Conservation (phyloP, 164 flowering plant genomes). For the Nymphaea thermarum region DNA sequence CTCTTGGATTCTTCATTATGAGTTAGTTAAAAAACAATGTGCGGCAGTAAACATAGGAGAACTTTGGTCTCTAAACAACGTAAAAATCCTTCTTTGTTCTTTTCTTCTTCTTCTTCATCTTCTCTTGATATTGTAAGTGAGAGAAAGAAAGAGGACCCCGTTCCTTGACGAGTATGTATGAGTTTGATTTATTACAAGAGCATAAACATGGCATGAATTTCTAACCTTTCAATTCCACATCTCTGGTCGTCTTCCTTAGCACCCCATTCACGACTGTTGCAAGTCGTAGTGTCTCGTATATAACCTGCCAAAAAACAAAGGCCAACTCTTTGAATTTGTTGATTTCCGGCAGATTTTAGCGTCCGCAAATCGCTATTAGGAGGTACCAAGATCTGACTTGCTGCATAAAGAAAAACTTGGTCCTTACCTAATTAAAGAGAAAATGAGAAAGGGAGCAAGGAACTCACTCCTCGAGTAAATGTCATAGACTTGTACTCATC, state of each 20-base stretch:
- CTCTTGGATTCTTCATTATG: too few species aligned
- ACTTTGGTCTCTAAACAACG: not conserved
- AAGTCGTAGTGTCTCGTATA: constrained; percentile 34
- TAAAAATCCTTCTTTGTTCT: not conserved
- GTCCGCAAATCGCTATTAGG: too few species aligned
- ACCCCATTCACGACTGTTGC: constrained; percentile 44
- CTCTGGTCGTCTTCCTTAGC: constrained; percentile 31
- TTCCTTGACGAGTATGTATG: too few species aligned
- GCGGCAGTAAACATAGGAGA: too few species aligned
- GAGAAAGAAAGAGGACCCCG: not conserved
- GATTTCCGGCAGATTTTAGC: too few species aligned
- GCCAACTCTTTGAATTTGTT: not conserved
- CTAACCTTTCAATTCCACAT: constrained; percentile 40
- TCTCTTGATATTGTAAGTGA: not conserved
- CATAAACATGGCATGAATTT: not conserved
- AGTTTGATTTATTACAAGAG: not conserved
- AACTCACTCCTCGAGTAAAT: constrained; percentile 40
- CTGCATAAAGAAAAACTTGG: not conserved
- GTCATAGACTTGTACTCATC: constrained; percentile 38
- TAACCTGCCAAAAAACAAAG: constrained; percentile 26
- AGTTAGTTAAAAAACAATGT: too few species aligned
- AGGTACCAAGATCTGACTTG: not conserved
- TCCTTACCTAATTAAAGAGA: not conserved
- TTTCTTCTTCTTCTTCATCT: not conserved
- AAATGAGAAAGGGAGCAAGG: not conserved